Percentiles rank a stretch among this genome's conserved stretches.
Conservation (phyloP, 2,329 filamentous ascomycete genomes). For the Aspergillus novofumigatus region DNA sequence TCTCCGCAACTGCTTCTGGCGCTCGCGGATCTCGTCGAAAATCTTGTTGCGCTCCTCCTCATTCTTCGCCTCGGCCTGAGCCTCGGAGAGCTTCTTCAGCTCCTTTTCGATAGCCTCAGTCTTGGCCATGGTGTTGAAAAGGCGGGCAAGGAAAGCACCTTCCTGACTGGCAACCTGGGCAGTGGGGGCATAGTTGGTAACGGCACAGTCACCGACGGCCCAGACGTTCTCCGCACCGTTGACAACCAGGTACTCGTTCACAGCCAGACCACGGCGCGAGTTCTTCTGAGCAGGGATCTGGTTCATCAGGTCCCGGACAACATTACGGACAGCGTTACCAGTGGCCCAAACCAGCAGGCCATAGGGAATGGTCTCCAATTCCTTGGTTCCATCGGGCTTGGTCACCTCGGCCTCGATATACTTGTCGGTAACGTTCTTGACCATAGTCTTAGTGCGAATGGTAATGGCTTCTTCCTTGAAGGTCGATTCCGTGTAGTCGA, state of each 20-base stretch:
- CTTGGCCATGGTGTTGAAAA: constrained; percentile 99
- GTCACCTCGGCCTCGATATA: constrained; percentile 85
- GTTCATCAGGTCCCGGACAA: constrained; percentile 86
- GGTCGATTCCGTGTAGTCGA: constrained; percentile 98
- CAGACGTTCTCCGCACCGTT: constrained; percentile 96
- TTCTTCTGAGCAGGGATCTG: constrained; percentile 94
- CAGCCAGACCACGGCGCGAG: constrained; percentile 87
- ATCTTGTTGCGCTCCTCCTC: constrained; percentile 55
- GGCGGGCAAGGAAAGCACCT: constrained; percentile 85
- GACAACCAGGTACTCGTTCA: constrained; percentile 98
- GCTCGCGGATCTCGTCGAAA: constrained; percentile 73
- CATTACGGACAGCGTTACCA: constrained; percentile 84
- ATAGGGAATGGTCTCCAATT: constrained; percentile 77
- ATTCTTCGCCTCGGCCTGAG: constrained; percentile 63
- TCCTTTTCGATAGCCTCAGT: constrained; percentile 76
- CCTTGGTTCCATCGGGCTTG: constrained; percentile 78
- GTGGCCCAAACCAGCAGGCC: constrained; percentile 98
- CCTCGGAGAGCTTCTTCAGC: constrained; percentile 63
- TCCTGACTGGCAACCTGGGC: constrained; percentile 96
- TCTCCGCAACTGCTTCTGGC: constrained; percentile 81
- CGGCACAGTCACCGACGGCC: constrained; percentile 95
- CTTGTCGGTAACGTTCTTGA: constrained; percentile 93
- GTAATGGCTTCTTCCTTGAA: constrained; percentile 98
- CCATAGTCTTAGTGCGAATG: constrained; percentile 98
- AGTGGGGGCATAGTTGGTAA: constrained; percentile 95